Evolutionary conservation across 306 rosid genomes (phyloP), one percentile per base, ranked within the genome.

Genomic region (Ammopiptanthus mongolicus): DNA sequence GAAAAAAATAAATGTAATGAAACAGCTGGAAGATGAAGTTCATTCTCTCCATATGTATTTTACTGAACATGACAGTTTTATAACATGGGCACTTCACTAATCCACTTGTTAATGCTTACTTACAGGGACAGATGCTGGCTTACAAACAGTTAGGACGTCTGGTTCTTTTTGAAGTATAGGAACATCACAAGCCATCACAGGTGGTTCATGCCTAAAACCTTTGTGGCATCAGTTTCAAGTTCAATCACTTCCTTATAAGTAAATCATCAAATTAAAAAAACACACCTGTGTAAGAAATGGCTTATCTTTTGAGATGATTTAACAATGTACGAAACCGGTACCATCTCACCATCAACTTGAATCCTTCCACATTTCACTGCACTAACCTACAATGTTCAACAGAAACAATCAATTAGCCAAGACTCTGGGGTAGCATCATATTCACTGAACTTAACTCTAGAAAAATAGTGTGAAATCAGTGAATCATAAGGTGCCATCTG

Each of bases 121-220:
- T 77, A 89, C 96, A n/a, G 98, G 98, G 25, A 89, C 87, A 50
- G 97, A 91, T 15, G 97, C 93, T 2, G 97, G 98, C 73, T 93
- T 88, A 84, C 89, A 91, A 86, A 93, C 69, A 48, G 90, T 88
- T 65, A 93, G 58, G 75, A 91, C 93, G 73, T 93, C 91, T 0
- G 75, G 60, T 57, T 91, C 97, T 13, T 84, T 78, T 1, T 66
- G 80, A 65, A 93, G 92, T 78, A 93, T 69, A 34, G 72, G 62
- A 59, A 93, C 86, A 17, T 83, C 84, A 17, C 77, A 81, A 84
- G 88, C 93, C 98, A 86, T 74, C 75, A 91, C 96, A 6, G 96
- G 97, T 8, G 97, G 97, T 85, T 93, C 97, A 73, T 91, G 98
- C 93, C 97, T 91, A 71, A 77, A 89, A 82, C 56, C 78, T 12